Evolutionary conservation across 306 rosid genomes (phyloP).

Genomic region (Herpetospermum pedunculosum): DNA sequence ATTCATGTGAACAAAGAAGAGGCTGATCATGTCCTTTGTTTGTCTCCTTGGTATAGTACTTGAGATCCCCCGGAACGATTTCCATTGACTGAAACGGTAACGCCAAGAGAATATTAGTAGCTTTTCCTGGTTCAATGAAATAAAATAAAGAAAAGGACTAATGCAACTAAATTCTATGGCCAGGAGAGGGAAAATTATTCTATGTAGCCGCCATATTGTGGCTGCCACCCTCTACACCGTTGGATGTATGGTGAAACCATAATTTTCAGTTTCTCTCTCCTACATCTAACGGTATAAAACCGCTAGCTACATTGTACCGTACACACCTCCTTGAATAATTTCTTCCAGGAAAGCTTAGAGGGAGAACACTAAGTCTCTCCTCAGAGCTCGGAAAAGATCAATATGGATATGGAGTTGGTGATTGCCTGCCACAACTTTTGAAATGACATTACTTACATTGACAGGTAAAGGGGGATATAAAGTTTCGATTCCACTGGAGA

Average conservation of each 20-base stretch:
- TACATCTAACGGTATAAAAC: background rate
- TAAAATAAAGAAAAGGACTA: background rate
- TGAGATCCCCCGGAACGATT: conserved; percentile 32
- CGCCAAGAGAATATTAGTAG: background rate
- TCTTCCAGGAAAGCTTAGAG: background rate
- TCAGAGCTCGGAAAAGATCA: background rate
- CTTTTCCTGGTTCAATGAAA: background rate
- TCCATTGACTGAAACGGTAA: conserved; percentile 35
- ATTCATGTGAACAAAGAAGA: conserved; percentile 33
- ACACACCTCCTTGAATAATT: background rate
- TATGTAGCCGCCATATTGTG: background rate
- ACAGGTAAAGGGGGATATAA: conserved; percentile 20
- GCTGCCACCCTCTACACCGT: background rate
- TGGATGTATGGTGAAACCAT: background rate
- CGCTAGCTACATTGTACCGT: background rate
- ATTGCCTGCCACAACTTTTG: background rate
- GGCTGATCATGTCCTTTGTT: conserved; percentile 30
- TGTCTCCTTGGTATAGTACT: conserved; percentile 30
- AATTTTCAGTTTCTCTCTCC: background rate
- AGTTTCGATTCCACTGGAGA: conserved; percentile 43
- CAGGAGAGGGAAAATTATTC: background rate
- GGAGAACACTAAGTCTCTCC: background rate
- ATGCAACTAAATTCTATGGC: background rate
- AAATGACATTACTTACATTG: conserved; percentile 30
- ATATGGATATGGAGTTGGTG: background rate